Percentiles rank a stretch among this genome's conserved stretches.
These are phyloP conservation scores for Glycine tomentella DNA, from an alignment of 306 rosid genomes.

Conservation along the genomic window DNA sequence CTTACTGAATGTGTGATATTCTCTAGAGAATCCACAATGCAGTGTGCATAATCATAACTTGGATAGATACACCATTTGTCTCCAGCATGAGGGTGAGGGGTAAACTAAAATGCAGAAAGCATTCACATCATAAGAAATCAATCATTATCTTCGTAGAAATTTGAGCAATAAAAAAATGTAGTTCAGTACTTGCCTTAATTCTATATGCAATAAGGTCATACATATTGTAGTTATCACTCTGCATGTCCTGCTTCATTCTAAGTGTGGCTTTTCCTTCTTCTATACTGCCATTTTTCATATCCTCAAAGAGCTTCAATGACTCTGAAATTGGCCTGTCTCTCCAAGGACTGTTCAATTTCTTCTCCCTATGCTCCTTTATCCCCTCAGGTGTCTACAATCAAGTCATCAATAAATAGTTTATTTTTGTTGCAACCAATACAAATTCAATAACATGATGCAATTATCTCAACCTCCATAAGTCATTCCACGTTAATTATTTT, in stretches of 20 bases:
- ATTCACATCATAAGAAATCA: conserved; percentile 38
- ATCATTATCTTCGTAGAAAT: conserved; percentile 15
- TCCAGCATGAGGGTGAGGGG: conserved; percentile 98
- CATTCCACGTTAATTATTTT: conserved; percentile 40
- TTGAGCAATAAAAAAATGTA: conserved; percentile 31
- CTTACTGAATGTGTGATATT: conserved; percentile 96
- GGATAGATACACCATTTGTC: conserved; percentile 99
- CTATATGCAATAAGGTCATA: conserved; percentile 98
- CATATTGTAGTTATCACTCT: conserved; percentile 96
- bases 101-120: conserved; percentile 64
- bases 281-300: conserved; percentile 79
- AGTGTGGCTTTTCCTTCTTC: conserved; percentile 99
- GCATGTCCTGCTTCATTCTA: conserved; percentile 99
- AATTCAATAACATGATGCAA: conserved; percentile 23
- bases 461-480: conserved; percentile 31
- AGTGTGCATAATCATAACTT: conserved; percentile 97
- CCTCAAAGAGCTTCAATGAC: conserved; percentile 86
- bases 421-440: conserved; percentile 14
- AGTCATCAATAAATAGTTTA: conserved; percentile 29
- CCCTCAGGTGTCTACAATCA: conserved; percentile 86
- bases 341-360: conserved; percentile 98
- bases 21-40: conserved; percentile 98
- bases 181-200: conserved; percentile 69
- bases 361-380: conserved; percentile 90
- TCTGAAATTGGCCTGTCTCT: conserved; percentile 89